Conservation (phyloP, 2,329 filamentous ascomycete genomes). For the Fusarium chuoi region DNA sequence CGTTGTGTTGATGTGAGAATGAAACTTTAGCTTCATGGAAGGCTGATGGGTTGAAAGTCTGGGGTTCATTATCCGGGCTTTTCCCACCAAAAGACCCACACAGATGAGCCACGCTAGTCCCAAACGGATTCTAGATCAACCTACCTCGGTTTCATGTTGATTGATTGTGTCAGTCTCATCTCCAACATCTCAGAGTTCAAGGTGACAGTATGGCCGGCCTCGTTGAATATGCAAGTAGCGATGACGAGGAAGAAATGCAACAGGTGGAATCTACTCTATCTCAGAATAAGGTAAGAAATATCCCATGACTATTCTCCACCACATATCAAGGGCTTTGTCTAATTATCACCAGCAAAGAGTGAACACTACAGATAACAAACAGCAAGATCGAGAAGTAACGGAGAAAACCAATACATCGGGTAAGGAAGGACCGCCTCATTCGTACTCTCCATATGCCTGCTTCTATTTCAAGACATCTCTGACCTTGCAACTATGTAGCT, state of each 20-base stretch:
- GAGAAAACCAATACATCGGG: conserved; percentile 5
- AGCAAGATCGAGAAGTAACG: conserved; percentile 1
- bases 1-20: conserved; percentile 1
- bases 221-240: conserved; percentile 63
- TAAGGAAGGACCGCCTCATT: neutral
- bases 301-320: neutral
- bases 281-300: conserved; percentile 21
- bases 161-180: conserved; percentile 1
- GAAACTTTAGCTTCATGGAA: conserved; percentile 25
- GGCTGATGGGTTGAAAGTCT: conserved; percentile 12
- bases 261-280: conserved; percentile 4
- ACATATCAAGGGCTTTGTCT: neutral
- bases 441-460: neutral
- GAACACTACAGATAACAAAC: neutral
- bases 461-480: neutral
- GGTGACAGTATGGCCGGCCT: conserved; percentile 53
- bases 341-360: conserved; percentile 13
- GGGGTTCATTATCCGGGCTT: conserved; percentile 21
- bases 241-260: conserved; percentile 57
- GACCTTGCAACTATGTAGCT: conserved; percentile 8
- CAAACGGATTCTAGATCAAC: conserved; percentile 14
- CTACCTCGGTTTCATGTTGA: conserved; percentile 21
- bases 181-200: neutral
- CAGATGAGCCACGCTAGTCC: conserved; percentile 33
- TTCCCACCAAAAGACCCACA: conserved; percentile 9